Evolutionary conservation across 805 yeast genomes (phyloP), one percentile per base, ranked within the genome.

Genomic region (Ogataea minuta): DNA sequence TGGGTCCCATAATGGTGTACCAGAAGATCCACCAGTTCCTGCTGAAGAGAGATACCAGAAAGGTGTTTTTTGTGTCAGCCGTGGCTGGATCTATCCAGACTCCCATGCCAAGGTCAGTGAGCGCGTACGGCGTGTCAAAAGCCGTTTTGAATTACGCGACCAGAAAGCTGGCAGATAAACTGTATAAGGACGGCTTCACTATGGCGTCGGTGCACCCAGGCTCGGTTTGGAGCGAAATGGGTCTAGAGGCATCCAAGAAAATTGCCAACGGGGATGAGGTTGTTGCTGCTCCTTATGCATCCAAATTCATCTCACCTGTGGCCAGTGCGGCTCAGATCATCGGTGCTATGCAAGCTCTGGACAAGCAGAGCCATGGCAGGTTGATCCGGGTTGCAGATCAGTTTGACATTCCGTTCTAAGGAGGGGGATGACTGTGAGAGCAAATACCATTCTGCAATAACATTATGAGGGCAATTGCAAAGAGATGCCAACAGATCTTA

Each of bases 91-190:
- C 64, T 4, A 44, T 58, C 26, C 51, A 50, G 10, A 50, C 40
- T 2, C 50, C 44, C 28, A 44, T 60, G 9, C 56, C 62, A 7
- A 6, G 41, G 6, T 30, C 44, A 9, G 24, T 38, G 4, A 33
- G 41, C 37, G 54, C 61, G 11, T 66, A 65, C 41, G 60, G 61
- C 12, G 53, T 54, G 11, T 64, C 71, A 5, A 68, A 68, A 39
- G 64, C 66, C 3, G 66, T 64, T 3, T 30, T 63, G 16, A 65
- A 64, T 47, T 46, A 49, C 39, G n/a, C 58, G 11, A 49, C 52
- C 16, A 58, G 51, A 30, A 47, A 48, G 21, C 35, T 64, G 26
- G 48, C 60, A 17, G 35, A 46, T 40, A 66, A 64, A 25, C 36
- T 53, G 30, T 41, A 27, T 6, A 36, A 32, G 9, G 62, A 63